Conservation (phyloP, 2,329 filamentous ascomycete species). For the Calycina herbarum region DNA sequence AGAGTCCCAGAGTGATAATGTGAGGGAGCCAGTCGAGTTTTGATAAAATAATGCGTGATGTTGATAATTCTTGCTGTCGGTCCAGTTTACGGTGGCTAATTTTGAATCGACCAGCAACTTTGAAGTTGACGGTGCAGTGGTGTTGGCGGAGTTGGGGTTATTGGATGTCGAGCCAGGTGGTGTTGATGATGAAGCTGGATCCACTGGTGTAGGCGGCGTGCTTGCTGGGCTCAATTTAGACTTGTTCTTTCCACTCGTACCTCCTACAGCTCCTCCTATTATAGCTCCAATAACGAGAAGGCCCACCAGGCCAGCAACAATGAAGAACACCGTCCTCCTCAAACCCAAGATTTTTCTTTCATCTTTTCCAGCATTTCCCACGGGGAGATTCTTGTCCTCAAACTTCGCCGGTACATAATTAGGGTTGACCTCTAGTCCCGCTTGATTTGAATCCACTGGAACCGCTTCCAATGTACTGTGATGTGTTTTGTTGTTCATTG, state of each 20-base stretch:
- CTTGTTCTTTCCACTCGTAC: neutral
- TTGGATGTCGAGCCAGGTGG: neutral
- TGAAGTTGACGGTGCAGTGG: neutral
- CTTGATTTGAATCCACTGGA: neutral
- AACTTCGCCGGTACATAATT: neutral
- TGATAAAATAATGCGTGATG: neutral
- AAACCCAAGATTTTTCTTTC: neutral
- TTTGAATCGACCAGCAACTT: neutral
- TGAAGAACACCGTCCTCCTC: neutral
- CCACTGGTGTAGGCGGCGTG: neutral
- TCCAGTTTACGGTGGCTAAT: neutral
- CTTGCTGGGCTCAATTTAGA: neutral
- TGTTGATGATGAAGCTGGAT: neutral
- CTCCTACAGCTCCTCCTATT: neutral
- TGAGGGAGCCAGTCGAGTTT: neutral
- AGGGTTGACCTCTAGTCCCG: neutral
- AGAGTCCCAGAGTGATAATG: neutral
- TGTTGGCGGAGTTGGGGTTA: neutral
- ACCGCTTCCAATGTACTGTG: neutral
- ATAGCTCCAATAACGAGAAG: neutral
- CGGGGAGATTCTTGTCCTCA: neutral
- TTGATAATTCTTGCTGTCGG: neutral
- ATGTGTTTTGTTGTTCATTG: neutral
- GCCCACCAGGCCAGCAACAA: neutral
- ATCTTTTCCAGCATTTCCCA: neutral